phyloP scores from a whole-genome alignment of 441 rosid species.

The Erodium chrysanthum region DNA sequence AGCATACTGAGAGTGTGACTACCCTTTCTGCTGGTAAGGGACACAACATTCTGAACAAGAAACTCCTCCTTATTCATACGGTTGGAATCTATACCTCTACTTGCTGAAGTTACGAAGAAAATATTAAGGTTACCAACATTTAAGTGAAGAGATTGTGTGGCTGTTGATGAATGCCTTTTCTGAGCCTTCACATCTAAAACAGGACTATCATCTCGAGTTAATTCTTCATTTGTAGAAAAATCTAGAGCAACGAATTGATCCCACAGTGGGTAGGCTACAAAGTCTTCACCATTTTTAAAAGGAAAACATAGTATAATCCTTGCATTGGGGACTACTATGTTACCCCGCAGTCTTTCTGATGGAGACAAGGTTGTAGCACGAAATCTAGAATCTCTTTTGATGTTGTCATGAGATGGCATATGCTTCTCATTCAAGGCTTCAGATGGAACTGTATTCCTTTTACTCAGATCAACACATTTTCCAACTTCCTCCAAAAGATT shows the following conservation, averaged over 20 bases:
- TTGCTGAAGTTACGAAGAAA: conserved; percentile 47
- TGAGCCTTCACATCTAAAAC: conserved; percentile 14
- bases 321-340: conserved; percentile 53
- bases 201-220: conserved; percentile 13
- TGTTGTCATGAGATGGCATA: conserved; percentile 10
- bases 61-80: conserved; percentile 24
- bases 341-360: conserved; percentile 39
- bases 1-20: conserved; percentile 49
- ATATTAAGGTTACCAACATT: conserved; percentile 47
- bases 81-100: conserved; percentile 13
- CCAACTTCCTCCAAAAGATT: conserved; percentile 46
- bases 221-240: conserved; percentile 33
- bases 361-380: conserved; percentile 26
- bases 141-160: conserved; percentile 43
- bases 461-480: conserved; percentile 30
- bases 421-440: conserved; percentile 5
- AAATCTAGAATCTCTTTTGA: conserved; percentile 31
- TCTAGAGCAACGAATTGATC: conserved; percentile 66
- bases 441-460: conserved; percentile 17
- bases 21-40: conserved; percentile 36
- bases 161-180: conserved; percentile 34
- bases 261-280: conserved; percentile 35
- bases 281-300: conserved; percentile 34
- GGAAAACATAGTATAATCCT: conserved; percentile 77
- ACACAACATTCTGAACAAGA: conserved; percentile 45